These are phyloP conservation scores for Ochetophila trinervis DNA, from an alignment of 306 rosid species.

Conservation along the genomic window DNA sequence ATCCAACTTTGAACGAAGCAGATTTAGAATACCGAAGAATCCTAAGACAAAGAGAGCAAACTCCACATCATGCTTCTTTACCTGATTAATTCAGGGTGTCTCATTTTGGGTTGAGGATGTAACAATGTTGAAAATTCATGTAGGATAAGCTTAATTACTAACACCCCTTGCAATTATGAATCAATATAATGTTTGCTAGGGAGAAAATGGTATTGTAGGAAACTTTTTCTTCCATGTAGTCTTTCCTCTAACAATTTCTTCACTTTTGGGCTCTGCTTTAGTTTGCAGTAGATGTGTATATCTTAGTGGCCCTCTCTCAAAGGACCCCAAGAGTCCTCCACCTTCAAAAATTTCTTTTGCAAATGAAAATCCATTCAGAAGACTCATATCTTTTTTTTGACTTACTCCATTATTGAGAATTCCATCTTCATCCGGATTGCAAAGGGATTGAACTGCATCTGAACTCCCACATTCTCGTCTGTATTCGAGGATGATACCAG, in stretches of 20 bases:
- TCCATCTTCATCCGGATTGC: conserved; percentile 75
- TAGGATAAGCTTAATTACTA: conserved; percentile 2
- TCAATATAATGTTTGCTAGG: conserved; percentile 1
- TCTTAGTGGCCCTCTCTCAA: conserved; percentile 47
- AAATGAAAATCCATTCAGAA: conserved; percentile 56
- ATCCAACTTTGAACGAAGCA: background rate
- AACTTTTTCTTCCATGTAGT: conserved; percentile 75
- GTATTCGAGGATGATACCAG: conserved; percentile 62
- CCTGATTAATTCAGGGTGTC: conserved; percentile 3
- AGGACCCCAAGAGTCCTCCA: conserved; percentile 47
- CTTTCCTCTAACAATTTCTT: conserved; percentile 87
- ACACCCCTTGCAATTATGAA: background rate
- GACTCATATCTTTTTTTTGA: conserved; percentile 36
- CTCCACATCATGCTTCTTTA: background rate
- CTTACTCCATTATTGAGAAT: conserved; percentile 38
- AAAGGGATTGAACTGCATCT: conserved; percentile 71
- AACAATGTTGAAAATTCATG: background rate
- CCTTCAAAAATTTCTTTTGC: conserved; percentile 64
- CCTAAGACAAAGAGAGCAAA: conserved; percentile 5
- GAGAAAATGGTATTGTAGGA: conserved; percentile 39
- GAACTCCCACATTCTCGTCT: conserved; percentile 84
- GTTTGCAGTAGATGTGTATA: conserved; percentile 74
- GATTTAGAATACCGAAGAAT: background rate
- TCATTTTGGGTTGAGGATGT: background rate
- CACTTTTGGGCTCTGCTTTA: conserved; percentile 48